Base-by-base conservation (phyloP, 257 asterid species). In the Eustoma russellianum region DNA sequence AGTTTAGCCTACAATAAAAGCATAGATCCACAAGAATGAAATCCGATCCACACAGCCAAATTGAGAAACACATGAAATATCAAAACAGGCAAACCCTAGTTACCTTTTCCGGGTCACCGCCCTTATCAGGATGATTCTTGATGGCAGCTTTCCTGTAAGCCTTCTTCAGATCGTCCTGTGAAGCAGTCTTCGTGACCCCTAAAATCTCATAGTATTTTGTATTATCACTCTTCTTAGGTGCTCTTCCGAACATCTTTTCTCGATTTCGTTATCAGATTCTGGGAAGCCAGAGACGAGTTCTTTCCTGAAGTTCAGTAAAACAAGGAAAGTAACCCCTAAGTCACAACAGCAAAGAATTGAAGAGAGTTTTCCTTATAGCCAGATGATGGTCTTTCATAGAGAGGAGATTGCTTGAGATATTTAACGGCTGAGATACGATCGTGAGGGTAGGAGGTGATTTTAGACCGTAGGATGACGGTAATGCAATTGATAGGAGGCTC, bases 91-190 rank as follows among this genome's bases (percentile, higher is more conserved):
- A 50, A 16, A 19, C n/a, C 41, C 2, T 28, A 5, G 7, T 5
- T 62, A 81, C 95, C 94, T 86, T 86, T 53, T 86, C 94, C 14
- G 95, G 95, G 11, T 86, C 94, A n/a, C 95, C 94, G 13, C 95
- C 94, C 79, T 86, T 86, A 50, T 83, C 94, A 8, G 94, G 95
- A 69, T 86, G 95, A 40, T 86, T 83, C 62, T 86, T 86, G 17
- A 86, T 86, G 14, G 95, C 95, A 9, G 94, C 88, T 64, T 83
- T 86, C 61, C 66, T 77, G 64, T 86, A 86, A 34, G 95, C 94
- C 72, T 86, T 86, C 79, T 86, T 86, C 56, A 86, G 71, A 62
- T 83, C 95, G 48, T 86, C 91, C 0, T 68, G 79, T 34, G 78
- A 56, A 47, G 84, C 94, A 61, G 69, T 74, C 61, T 83, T 83